These are phyloP conservation scores for Cyberlindnera meyerae DNA, from an alignment of 805 yeast genomes.

Conservation along the genomic window DNA sequence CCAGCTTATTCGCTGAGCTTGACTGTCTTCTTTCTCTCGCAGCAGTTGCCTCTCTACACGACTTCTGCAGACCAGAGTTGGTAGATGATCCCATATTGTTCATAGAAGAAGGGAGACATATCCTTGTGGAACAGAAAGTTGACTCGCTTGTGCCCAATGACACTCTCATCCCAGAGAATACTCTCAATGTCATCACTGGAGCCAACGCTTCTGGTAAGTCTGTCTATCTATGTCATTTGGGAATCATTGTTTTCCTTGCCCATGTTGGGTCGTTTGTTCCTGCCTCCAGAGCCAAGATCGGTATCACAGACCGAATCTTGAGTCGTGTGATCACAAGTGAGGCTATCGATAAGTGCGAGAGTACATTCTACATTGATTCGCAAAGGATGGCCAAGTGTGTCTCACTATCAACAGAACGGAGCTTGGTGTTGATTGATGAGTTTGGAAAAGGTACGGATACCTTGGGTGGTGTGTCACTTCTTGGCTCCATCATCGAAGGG, in stretches of 20 bases:
- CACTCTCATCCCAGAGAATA: constrained; percentile 27
- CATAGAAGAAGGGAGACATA: constrained; percentile 41
- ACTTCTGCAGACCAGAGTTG: constrained; percentile 32
- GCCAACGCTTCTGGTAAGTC: constrained; percentile 51
- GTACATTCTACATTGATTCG: constrained; percentile 49
- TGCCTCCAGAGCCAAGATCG: constrained; percentile 40
- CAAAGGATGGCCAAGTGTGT: constrained; percentile 40
- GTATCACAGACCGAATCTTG: constrained; percentile 42
- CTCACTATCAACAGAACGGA: constrained; percentile 33
- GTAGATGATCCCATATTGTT: constrained; percentile 24
- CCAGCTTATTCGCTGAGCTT: constrained; percentile 29
- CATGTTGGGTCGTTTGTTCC: constrained; percentile 56
- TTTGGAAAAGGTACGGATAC: constrained; percentile 51
- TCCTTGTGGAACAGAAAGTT: constrained; percentile 38
- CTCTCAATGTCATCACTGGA: constrained; percentile 39
- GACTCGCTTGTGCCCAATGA: constrained; percentile 41
- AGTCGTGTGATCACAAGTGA: constrained; percentile 42
- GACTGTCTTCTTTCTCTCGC: constrained; percentile 37
- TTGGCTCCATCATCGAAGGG: constrained; percentile 34
- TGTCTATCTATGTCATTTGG: constrained; percentile 44
- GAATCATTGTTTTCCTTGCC: constrained; percentile 42
- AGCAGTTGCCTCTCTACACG: constrained; percentile 22
- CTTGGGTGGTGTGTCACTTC: constrained; percentile 40
- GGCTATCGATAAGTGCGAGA: constrained; percentile 34
- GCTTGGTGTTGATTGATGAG: constrained; percentile 46